Conservation (phyloP, 306 rosid genomes). For the Lablab purpureus region DNA sequence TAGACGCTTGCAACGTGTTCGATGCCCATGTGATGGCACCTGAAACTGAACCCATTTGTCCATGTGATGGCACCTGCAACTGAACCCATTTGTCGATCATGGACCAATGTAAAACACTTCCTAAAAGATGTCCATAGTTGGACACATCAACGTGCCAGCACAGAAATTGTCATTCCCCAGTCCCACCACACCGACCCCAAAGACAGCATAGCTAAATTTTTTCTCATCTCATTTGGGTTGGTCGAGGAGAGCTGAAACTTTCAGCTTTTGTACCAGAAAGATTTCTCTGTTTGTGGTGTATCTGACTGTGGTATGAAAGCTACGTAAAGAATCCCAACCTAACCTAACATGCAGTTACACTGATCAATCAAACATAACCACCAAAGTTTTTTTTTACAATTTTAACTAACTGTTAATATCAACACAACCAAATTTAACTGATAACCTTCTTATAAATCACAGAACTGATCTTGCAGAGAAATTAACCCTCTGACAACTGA, state of each 20-base stretch:
- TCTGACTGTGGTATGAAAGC: neutral
- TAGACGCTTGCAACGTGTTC: neutral
- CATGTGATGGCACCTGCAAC: conserved; percentile 43
- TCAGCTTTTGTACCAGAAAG: neutral
- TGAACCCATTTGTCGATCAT: conserved; percentile 33
- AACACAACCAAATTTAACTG: neutral
- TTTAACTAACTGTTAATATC: neutral
- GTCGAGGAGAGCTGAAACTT: neutral
- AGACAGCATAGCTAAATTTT: neutral
- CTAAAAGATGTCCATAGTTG: conserved; percentile 9
- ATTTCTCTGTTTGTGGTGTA: neutral
- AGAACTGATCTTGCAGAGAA: neutral
- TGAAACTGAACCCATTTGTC: conserved; percentile 37
- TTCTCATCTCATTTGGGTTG: neutral
- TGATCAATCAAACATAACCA: neutral
- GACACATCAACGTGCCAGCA: conserved; percentile 19
- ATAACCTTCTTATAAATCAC: neutral
- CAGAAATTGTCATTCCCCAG: conserved; percentile 1
- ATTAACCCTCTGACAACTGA: neutral
- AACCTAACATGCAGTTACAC: neutral
- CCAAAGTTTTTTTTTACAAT: neutral
- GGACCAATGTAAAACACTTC: neutral
- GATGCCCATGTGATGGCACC: conserved; percentile 40
- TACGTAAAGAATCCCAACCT: neutral
- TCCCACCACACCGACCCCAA: conserved; percentile 34